phyloP scores from a whole-genome alignment of 495 filamentous ascomycete genomes.

The Daldinia grandis region DNA sequence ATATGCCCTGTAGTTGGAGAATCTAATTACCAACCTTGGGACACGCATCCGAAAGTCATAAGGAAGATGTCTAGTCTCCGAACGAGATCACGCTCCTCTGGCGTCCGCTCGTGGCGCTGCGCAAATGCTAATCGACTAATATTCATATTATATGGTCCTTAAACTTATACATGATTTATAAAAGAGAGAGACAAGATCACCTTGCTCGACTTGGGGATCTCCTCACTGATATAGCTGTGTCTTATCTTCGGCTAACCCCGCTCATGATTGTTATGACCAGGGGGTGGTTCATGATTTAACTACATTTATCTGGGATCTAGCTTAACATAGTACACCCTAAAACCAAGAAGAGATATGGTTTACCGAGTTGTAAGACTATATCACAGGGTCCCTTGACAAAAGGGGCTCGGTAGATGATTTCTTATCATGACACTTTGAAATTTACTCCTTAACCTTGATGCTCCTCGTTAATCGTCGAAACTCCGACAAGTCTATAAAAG shows the following conservation, averaged over 20 bases:
- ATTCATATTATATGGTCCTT: constrained; percentile 14
- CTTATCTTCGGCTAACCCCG: constrained; percentile 40
- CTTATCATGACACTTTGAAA: not conserved
- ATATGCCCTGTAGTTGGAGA: not conserved
- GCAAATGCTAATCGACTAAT: constrained; percentile 22
- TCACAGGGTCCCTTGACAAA: not conserved
- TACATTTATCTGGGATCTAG: constrained; percentile 10
- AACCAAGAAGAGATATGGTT: not conserved
- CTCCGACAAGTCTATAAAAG: not conserved
- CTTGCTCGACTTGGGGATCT: constrained; percentile 15
- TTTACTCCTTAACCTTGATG: not conserved
- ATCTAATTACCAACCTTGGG: constrained; percentile 44
- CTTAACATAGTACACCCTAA: constrained; percentile 2
- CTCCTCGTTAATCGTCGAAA: not conserved
- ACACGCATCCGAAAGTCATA: constrained; percentile 54
- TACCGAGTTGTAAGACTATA: not conserved
- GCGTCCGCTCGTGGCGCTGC: constrained; percentile 41
- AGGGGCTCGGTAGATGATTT: not conserved
- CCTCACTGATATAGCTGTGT: constrained; percentile 25
- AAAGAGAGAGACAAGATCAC: not conserved
- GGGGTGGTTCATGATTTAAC: constrained; percentile 9
- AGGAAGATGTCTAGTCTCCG: constrained; percentile 52
- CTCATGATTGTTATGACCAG: constrained; percentile 18
- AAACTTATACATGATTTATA: not conserved
- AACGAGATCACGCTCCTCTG: constrained; percentile 51